Percentiles rank a stretch among this genome's conserved stretches.
These are phyloP conservation scores for Myrica gale DNA, from an alignment of 306 rosid species.

Conservation along the genomic window DNA sequence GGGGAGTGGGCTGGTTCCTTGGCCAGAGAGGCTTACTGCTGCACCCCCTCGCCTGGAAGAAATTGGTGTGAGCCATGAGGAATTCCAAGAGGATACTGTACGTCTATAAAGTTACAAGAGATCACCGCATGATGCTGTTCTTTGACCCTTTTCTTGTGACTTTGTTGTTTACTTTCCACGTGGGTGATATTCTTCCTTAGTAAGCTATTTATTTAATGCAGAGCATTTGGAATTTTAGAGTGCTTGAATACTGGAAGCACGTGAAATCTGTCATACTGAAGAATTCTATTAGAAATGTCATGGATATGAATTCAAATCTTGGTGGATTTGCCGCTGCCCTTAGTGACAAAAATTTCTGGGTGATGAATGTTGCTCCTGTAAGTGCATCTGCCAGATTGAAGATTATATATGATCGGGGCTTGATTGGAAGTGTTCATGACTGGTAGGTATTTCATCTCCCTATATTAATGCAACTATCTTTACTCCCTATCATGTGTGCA, in stretches of 20 bases:
- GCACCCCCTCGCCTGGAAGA: slow-evolving; percentile 60
- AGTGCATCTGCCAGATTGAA: slow-evolving; percentile 43
- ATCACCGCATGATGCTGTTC: background rate
- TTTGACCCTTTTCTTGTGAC: background rate
- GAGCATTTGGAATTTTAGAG: slow-evolving; percentile 57
- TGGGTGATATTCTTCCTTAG: background rate
- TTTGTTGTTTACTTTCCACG: background rate
- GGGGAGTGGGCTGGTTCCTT: slow-evolving; percentile 50
- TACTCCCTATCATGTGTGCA: background rate
- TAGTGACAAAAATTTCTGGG: slow-evolving; percentile 50
- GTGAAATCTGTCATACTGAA: slow-evolving; percentile 45
- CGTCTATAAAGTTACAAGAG: slow-evolving; percentile 25
- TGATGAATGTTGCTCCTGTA: slow-evolving; percentile 61
- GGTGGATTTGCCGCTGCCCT: slow-evolving; percentile 67
- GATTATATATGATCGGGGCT: slow-evolving; percentile 59
- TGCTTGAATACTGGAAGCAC: slow-evolving; percentile 57
- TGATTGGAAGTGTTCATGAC: slow-evolving; percentile 61
- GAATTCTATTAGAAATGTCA: slow-evolving; percentile 53
- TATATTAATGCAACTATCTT: background rate
- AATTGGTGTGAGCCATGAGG: slow-evolving; percentile 45
- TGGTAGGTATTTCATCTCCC: slow-evolving; percentile 38
- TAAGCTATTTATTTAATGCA: slow-evolving; percentile 25
- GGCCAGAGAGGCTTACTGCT: slow-evolving; percentile 59
- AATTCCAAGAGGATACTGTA: slow-evolving; percentile 59
- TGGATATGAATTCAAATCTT: slow-evolving; percentile 68